Base-by-base conservation (phyloP, 257 asterid genomes). In the Gentiana dahurica region DNA sequence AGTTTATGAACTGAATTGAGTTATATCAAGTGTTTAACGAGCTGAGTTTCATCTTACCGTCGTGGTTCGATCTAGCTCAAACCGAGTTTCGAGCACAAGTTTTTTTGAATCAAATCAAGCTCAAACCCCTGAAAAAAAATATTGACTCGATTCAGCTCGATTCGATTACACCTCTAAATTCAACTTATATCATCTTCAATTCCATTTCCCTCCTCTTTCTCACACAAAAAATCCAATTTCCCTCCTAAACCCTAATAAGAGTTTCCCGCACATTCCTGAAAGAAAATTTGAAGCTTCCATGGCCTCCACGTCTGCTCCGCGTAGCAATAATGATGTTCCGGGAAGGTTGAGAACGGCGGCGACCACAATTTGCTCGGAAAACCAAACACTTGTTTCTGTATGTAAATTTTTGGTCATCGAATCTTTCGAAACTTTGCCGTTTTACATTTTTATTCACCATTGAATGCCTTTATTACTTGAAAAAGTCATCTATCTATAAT, bases 221-320 rank as follows among this genome's bases (percentile, higher is more conserved):
- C 24, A 24, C 24, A 24, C 24, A 24, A 24, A 24, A 24, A 24
- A 24, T n/a, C 24, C 46, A 11, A 32, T n/a, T 59, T 56, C 68
- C 62, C 62, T 56, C 62, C 57, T 49, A 53, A 51, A 53, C 0
- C n/a, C 13, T 12, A 24, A 51, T 4, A 15, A 52, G 36, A 54
- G 36, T 1, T 12, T 10, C 2, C 5, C 5, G 15, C 12, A 13
- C 24, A 44, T 41, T 58, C 34, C 12, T 58, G 33, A 34, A 51
- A 6, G 12, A 58, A 33, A 51, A 39, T 24, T 44, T 7, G 1
- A 43, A 37, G 12, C 49, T 24, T 24, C 24, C 24, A 91, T 91
- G 98, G 97, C 97, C 51, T 87, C 93, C 58, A 76, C 94, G 55
- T 91, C 95, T 36, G 89, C 79, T 57, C 75, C 84, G 12, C 87